Base-by-base conservation (phyloP, 805 yeast genomes). In the Yarrowia sp. region DNA sequence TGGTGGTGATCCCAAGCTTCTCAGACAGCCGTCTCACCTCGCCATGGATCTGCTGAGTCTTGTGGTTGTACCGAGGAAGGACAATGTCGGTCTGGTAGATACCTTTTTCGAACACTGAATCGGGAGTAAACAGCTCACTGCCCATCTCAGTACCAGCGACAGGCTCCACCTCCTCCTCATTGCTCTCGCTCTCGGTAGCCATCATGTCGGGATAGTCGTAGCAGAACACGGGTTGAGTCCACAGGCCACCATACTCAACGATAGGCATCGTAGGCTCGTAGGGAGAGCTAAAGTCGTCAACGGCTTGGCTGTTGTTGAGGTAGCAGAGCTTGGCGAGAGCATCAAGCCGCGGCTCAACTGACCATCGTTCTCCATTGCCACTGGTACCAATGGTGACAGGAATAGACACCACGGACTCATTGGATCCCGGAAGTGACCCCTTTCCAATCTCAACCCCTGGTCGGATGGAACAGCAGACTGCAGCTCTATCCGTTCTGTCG, bases 21-120 rank as follows among this genome's bases (percentile, higher is more conserved):
- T 46, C 55, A 9, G 66, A 58, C 17, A 58, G 39, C 20, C 64
- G 50, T 19, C 34, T 42, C n/a, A 58, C 33, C 64, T 43, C 64
- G 13, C 44, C 64, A 15, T 58, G 64, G 17, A 43, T n/a, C 30
- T 33, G 13, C 33, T 43, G 49, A 2, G 64, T 58, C 64, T 58
- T 58, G n/a, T 10, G 49, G 38, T 58, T 58, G 14, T 43, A 43
- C 8, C 30, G 44, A 10, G 64, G 64, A 42, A 58, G 49, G 9
- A 58, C 40, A 33, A 58, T 58, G 3, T 58, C 50, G 19, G 64
- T 58, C 17, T 58, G 64, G 40, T 34, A 61, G 13, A 36, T 13
- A 13, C 34, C 43, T 5, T 15, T 30, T 8, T 46, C 36, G n/a
- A 34, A 19, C n/a, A 19, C 43, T 20, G 34, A 9, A 3, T 52